Evolutionary conservation across 1,284 basidiomycete genomes (phyloP).

Genomic region (Austroboletus sp.): DNA sequence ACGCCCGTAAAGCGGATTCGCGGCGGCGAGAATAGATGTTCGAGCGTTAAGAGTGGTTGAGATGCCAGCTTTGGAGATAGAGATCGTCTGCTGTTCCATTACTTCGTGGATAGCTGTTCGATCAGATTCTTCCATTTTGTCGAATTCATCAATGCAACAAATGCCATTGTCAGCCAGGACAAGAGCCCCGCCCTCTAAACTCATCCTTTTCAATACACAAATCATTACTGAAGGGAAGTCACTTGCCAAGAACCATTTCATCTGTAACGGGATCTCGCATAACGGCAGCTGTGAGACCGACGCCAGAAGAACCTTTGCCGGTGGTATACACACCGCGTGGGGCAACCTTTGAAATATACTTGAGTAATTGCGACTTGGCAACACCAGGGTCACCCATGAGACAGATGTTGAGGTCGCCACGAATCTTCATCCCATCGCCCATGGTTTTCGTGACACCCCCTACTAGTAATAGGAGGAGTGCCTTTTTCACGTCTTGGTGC

Average conservation of each 20-base stretch:
- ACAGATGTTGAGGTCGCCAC: slow-evolving; percentile 96
- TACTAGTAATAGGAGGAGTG: slow-evolving; percentile 86
- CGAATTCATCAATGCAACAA: slow-evolving; percentile 99
- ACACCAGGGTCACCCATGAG: slow-evolving; percentile 99
- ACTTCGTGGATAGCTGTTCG: slow-evolving; percentile 99
- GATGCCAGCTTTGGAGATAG: slow-evolving; percentile 98
- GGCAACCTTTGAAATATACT: slow-evolving; percentile 98
- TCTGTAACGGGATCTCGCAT: slow-evolving; percentile 99
- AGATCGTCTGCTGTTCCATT: slow-evolving; percentile 99
- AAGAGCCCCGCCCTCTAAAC: slow-evolving; percentile 92
- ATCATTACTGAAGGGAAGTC: not conserved
- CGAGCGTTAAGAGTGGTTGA: slow-evolving; percentile 98
- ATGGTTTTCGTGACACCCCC: slow-evolving; percentile 94
- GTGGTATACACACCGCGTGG: slow-evolving; percentile 98
- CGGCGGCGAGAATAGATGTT: slow-evolving; percentile 95
- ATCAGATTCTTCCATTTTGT: slow-evolving; percentile 99
- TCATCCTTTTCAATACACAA: slow-evolving; percentile 6
- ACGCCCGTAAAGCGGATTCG: slow-evolving; percentile 95
- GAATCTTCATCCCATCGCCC: slow-evolving; percentile 97
- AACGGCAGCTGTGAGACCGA: slow-evolving; percentile 96
- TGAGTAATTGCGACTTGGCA: slow-evolving; percentile 95
- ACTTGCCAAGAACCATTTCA: slow-evolving; percentile 94
- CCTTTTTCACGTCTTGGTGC: slow-evolving; percentile 96
- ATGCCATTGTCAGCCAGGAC: slow-evolving; percentile 99
- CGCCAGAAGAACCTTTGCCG: slow-evolving; percentile 94